Base-by-base conservation (phyloP, 768 basidiomycete genomes). In the Pisolithus tinctorius region DNA sequence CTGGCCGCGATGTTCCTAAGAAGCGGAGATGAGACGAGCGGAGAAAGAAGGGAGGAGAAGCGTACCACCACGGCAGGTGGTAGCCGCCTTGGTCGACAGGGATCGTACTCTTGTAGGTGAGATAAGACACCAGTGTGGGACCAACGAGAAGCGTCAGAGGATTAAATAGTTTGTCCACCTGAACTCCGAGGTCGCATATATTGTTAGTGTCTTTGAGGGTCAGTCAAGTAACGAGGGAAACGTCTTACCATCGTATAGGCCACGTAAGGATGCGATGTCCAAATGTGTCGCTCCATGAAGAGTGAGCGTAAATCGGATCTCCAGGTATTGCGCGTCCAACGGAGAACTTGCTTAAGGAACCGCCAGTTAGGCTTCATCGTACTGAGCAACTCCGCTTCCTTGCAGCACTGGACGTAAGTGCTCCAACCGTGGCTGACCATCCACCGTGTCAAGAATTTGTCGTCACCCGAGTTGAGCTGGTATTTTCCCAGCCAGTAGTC, bases 361-460 rank as follows among this genome's bases (percentile, higher is more conserved):
- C 89, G 78, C 93, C 92, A 95, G 70, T 95, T 90, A 26, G 91
- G 91, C 69, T 95, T 95, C 93, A 94, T 97, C 47, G 92, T 94
- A 64, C 84, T 87, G 54, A 93, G 71, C 13, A 94, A 72, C 69
- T 94, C 92, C 13, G 83, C 86, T 69, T 90, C 87, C 64, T 79
- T 81, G 73, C 87, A 92, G 64, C 80, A 81, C 64, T 92, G 90
- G 30, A 94, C 88, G 65, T 91, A 93, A n/a, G 91, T 94, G 66
- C 77, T 86, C 93, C 93, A 95, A 14, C 92, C 91, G 61, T 94
- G 92, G 62, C 82, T 84, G 53, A 95, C 93, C 89, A 94, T 93
- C 93, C 93, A 95, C 42, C 93, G 75, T 16, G 93, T 97, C 63
- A 95, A 72, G 71, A 92, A 95, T 69, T 95, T 93, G 75, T 92